Evolutionary conservation across 495 filamentous ascomycete genomes (phyloP).

Genomic region (Wilcoxina mikolae): DNA sequence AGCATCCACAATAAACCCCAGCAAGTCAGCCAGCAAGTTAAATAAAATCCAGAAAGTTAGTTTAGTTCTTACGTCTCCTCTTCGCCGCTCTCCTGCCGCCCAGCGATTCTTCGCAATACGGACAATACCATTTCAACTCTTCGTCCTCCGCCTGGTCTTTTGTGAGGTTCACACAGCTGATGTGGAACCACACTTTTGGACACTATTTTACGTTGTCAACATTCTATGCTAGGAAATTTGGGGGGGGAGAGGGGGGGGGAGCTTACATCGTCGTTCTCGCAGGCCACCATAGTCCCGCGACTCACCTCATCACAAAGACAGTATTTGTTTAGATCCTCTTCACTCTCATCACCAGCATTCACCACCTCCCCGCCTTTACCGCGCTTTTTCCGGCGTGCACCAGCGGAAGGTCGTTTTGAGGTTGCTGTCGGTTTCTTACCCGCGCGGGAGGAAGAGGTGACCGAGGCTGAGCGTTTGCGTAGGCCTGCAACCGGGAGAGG

Average conservation of each 20-base stretch:
- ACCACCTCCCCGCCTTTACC: slow-evolving; percentile 35
- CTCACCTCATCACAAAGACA: slow-evolving; percentile 86
- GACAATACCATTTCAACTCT: slow-evolving; percentile 78
- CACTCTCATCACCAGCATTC: slow-evolving; percentile 61
- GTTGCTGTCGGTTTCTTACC: slow-evolving; percentile 4
- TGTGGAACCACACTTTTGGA: slow-evolving; percentile 82
- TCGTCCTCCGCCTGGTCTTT: slow-evolving; percentile 57
- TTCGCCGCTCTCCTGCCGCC: slow-evolving; percentile 18
- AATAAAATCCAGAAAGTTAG: no score
- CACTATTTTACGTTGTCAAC: slow-evolving; percentile 34
- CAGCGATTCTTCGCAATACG: slow-evolving; percentile 29
- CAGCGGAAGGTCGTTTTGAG: neutral
- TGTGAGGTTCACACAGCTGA: slow-evolving; percentile 66
- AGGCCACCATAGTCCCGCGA: slow-evolving; percentile 88
- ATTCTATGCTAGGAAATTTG: neutral
- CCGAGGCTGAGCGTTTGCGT: slow-evolving; percentile 16
- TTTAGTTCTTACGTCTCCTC: slow-evolving; percentile 26
- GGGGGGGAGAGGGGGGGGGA: slow-evolving; percentile 7
- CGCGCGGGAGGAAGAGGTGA: slow-evolving; percentile 10
- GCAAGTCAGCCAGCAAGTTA: no score
- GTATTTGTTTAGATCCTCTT: slow-evolving; percentile 75
- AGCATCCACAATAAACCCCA: no score
- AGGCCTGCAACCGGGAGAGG: neutral
- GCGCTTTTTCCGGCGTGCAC: slow-evolving; percentile 15
- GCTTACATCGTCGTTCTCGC: slow-evolving; percentile 80